Conservation (phyloP, 108 stramenopile genomes). For the Cyclotella cryptica region DNA sequence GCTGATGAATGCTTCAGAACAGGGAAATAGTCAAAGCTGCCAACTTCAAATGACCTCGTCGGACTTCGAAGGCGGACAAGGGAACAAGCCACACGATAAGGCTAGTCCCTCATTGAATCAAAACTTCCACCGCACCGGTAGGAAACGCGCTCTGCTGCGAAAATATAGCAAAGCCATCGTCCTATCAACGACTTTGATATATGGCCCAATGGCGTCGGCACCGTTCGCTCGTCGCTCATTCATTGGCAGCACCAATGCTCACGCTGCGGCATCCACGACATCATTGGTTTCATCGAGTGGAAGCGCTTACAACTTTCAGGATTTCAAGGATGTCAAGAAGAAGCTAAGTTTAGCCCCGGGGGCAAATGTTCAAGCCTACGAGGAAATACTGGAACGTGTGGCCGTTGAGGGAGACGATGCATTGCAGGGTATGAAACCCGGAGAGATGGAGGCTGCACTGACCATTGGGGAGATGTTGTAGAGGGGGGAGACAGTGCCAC, state of each 20-base stretch:
- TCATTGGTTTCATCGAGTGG: conserved; percentile 8
- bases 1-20: background rate
- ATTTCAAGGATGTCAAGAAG: conserved; percentile 55
- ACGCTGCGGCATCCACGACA: conserved; percentile 34
- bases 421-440: conserved; percentile 33
- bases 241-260: conserved; percentile 29
- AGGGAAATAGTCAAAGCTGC: background rate
- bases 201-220: conserved; percentile 41
- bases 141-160: conserved; percentile 39
- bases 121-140: background rate
- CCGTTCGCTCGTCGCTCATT: conserved; percentile 28
- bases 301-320: conserved; percentile 46
- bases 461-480: conserved; percentile 28
- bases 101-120: background rate
- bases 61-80: background rate
- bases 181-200: conserved; percentile 46
- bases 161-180: conserved; percentile 53
- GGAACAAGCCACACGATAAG: background rate
- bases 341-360: conserved; percentile 52
- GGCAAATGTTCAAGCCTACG: conserved; percentile 41
- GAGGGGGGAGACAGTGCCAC: conserved; percentile 2
- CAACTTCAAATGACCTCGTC: background rate
- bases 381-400: conserved; percentile 47
- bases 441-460: conserved; percentile 36
- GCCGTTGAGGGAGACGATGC: conserved; percentile 49